Evolutionary conservation across 208 protist genomes (phyloP), one percentile per base, ranked within the genome.

Genomic region (Leishmania mexicana): DNA sequence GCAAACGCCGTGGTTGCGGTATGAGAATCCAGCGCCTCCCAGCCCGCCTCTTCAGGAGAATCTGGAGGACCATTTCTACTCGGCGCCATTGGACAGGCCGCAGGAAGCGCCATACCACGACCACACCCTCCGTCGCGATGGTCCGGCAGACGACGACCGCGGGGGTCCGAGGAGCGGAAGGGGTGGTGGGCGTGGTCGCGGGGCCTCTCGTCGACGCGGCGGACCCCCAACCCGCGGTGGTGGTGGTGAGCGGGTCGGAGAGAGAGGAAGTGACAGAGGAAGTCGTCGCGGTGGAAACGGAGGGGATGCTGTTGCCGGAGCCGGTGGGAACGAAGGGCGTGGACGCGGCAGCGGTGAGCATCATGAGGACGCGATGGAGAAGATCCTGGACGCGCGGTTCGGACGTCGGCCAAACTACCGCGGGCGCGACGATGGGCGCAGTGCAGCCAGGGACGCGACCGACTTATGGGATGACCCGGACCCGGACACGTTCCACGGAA

Each of bases 401-500:
- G 91, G 85, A 5, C 84, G 89, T 54, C 88, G 84, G 1, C 83
- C 83, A 24, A 80, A 80, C 72, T 71, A 60, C 57, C 62, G 83
- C 8, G 75, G 78, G 28, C 83, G 81, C 51, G 78, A 79, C 53
- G 76, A 85, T 42, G 79, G 78, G 21, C 40, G 72, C 42, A 45
- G 80, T 53, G 78, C 62, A 45, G 40, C 65, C 21, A 73, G 75
- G 35, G 77, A 81, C 64, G 78, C 83, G 0, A 88, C 85, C 24
- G 89, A 93, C 47, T 79, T 93, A 28, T 97, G 93, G 93, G 93
- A 95, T 82, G 93, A 97, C 78, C 93, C 91, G 3, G 89, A 96
- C 31, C 93, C 93, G 45, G 83, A 75, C 64, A 93, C 90, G 13
- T 96, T 89, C 75, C 89, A 93, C 78, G 93, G 93, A 49, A 96